These are phyloP conservation scores for Chlorella sp. DNA, from an alignment of 139 green algal genomes.

Conservation along the genomic window DNA sequence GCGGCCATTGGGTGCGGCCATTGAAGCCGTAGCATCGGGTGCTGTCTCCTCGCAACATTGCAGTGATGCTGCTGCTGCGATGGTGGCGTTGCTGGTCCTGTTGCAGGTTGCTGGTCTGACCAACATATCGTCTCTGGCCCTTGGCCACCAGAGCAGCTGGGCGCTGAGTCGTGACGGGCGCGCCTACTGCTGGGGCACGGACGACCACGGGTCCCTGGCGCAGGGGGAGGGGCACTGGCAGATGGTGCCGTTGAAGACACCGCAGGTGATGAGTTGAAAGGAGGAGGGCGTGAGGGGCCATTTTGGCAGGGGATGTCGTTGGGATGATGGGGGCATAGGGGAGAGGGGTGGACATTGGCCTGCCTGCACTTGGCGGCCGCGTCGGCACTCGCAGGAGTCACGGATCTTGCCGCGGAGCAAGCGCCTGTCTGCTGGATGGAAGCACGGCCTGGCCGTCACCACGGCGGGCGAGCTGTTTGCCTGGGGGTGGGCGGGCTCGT, in stretches of 20 bases:
- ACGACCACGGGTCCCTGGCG: slow-evolving; percentile 33
- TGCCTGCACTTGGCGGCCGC: too few relatives aligned
- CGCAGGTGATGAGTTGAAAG: neutral
- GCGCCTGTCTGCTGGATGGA: slow-evolving; percentile 20
- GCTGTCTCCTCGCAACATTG: too few relatives aligned
- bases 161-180: neutral
- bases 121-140: neutral
- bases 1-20: too few relatives aligned
- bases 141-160: slow-evolving; percentile 3
- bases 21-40: too few relatives aligned
- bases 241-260: neutral
- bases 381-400: neutral
- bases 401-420: neutral
- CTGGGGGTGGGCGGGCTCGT: slow-evolving; percentile 38
- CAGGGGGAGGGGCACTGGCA: slow-evolving; percentile 20
- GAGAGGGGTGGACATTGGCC: too few relatives aligned
- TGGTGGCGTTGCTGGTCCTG: too few relatives aligned
- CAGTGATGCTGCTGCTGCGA: too few relatives aligned
- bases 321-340: too few relatives aligned
- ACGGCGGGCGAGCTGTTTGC: slow-evolving; percentile 22
- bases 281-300: too few relatives aligned
- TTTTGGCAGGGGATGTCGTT: too few relatives aligned
- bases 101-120: slow-evolving; percentile 1
- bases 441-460: slow-evolving; percentile 8
- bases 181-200: slow-evolving; percentile 6